These are phyloP conservation scores for Dictyostelium intermedium DNA, from an alignment of 78 protist species.

Conservation along the genomic window DNA sequence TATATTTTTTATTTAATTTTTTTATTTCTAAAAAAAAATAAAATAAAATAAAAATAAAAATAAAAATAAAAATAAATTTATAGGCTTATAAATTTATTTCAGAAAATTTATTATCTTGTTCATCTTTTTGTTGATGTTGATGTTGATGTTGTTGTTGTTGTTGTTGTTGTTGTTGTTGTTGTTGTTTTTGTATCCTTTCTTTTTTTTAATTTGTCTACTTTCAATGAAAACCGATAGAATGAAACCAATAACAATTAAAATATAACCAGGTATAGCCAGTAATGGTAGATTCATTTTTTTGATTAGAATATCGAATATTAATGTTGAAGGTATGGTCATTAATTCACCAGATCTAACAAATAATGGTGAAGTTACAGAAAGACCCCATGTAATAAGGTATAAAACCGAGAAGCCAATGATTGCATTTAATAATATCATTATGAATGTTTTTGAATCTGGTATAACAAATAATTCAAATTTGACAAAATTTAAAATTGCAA, in stretches of 20 bases:
- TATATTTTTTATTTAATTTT: no score
- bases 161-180: not conserved
- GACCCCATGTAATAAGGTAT: conserved; percentile 28
- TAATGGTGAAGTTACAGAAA: conserved; percentile 47
- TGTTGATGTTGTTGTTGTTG: not conserved
- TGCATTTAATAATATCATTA: not conserved
- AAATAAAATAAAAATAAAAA: no score
- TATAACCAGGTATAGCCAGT: conserved; percentile 44
- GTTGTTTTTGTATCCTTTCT: not conserved
- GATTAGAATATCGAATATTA: conserved; percentile 12
- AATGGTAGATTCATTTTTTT: conserved; percentile 15
- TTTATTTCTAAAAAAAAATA: no score
- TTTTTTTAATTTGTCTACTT: not conserved
- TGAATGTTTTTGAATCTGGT: conserved; percentile 1
- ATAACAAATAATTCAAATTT: conserved; percentile 11
- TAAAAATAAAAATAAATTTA: not conserved
- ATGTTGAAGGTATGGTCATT: conserved; percentile 46
- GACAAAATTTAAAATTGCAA: not conserved
- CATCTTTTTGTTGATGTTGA: no score
- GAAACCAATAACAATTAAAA: conserved; percentile 51
- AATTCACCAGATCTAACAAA: conserved; percentile 61
- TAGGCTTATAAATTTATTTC: not conserved
- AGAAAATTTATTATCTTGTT: not conserved
- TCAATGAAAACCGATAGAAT: conserved; percentile 19
- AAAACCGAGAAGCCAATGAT: not conserved